Percentiles rank a stretch among this genome's conserved stretches.
These are phyloP conservation scores for Clarkia xantiana DNA, from an alignment of 345 rosid species.

Conservation along the genomic window DNA sequence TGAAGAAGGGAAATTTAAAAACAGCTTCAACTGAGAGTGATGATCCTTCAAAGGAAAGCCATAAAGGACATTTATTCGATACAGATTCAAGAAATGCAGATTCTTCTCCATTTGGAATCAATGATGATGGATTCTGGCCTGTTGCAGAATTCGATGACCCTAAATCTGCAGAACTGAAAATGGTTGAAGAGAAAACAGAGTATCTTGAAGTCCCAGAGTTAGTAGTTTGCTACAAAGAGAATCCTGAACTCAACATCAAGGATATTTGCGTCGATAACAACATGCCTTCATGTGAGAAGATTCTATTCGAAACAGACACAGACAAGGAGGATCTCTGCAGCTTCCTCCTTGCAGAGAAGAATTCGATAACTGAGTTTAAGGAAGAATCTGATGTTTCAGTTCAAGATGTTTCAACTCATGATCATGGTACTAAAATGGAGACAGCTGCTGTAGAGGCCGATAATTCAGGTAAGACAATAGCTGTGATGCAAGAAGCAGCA, in stretches of 20 bases:
- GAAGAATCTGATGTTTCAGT: constrained; percentile 8
- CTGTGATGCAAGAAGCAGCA: not conserved
- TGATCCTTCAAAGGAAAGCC: constrained; percentile 14
- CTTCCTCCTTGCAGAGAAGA: not conserved
- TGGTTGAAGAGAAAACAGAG: constrained; percentile 7
- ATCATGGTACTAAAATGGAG: not conserved
- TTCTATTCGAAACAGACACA: constrained; percentile 25
- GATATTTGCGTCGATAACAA: constrained; percentile 75
- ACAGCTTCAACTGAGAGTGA: too few species aligned
- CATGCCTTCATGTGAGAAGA: constrained; percentile 39
- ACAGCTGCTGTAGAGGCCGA: not conserved
- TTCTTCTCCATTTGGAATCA: constrained; percentile 7
- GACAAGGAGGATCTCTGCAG: not conserved
- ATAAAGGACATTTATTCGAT: constrained; percentile 8
- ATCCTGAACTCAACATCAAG: constrained; percentile 39
- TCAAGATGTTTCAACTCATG: constrained; percentile 7
- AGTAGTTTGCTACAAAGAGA: constrained; percentile 57
- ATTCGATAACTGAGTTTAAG: not conserved
- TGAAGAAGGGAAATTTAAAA: too few species aligned
- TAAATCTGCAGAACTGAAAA: constrained; percentile 3
- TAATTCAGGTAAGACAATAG: not conserved
- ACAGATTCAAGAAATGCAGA: constrained; percentile 11
- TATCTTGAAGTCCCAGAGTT: constrained; percentile 51
- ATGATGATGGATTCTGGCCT: constrained; percentile 15
- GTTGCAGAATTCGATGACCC: constrained; percentile 14